A percentile compares a stretch with the other conserved stretches of the same genome.
These are phyloP conservation scores for Pyrenophora graminea DNA, from an alignment of 2,329 filamentous ascomycete genomes.

Conservation along the genomic window DNA sequence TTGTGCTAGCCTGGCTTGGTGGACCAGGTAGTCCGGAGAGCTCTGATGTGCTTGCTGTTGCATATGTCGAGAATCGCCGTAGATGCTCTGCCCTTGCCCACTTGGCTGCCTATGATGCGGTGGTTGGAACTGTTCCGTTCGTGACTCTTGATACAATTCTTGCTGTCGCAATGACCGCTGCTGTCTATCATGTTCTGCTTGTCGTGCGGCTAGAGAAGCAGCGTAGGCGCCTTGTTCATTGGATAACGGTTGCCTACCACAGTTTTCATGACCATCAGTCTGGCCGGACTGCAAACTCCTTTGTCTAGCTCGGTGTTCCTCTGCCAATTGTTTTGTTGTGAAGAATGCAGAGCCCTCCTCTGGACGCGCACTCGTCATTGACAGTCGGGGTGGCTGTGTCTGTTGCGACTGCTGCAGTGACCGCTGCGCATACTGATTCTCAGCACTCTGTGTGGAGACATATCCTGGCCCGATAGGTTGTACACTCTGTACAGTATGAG, in stretches of 20 bases:
- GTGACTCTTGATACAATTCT: slow-evolving; percentile 6
- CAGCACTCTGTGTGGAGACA: slow-evolving; percentile 15
- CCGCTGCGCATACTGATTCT: slow-evolving; percentile 19
- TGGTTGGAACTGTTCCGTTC: slow-evolving; percentile 4
- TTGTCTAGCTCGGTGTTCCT: slow-evolving; percentile 24
- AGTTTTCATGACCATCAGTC: slow-evolving; percentile 3
- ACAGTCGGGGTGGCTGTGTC: slow-evolving; percentile 7
- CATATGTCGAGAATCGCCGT: slow-evolving; percentile 5
- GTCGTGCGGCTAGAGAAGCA: slow-evolving; percentile 19
- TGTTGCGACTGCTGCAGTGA: slow-evolving; percentile 15
- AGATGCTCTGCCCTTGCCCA: background rate
- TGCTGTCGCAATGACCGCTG: slow-evolving; percentile 9
- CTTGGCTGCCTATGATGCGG: slow-evolving; percentile 7
- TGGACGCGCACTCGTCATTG: slow-evolving; percentile 2
- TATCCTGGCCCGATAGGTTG: slow-evolving; percentile 20
- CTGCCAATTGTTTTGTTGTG: slow-evolving; percentile 27
- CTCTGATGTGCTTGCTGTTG: slow-evolving; percentile 9
- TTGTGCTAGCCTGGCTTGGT: slow-evolving; percentile 9
- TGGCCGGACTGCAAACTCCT: slow-evolving; percentile 11
- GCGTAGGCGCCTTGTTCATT: slow-evolving; percentile 21
- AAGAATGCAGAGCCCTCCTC: slow-evolving; percentile 31
- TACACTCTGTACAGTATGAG: slow-evolving; percentile 24
- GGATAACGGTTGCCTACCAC: slow-evolving; percentile 6
- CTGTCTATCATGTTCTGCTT: slow-evolving; percentile 18
- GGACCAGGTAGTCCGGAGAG: background rate